Percentiles rank a stretch among this genome's conserved stretches.
These are phyloP conservation scores for Saccharomycopsis fibuligera DNA, from an alignment of 805 yeast genomes.

Conservation along the genomic window DNA sequence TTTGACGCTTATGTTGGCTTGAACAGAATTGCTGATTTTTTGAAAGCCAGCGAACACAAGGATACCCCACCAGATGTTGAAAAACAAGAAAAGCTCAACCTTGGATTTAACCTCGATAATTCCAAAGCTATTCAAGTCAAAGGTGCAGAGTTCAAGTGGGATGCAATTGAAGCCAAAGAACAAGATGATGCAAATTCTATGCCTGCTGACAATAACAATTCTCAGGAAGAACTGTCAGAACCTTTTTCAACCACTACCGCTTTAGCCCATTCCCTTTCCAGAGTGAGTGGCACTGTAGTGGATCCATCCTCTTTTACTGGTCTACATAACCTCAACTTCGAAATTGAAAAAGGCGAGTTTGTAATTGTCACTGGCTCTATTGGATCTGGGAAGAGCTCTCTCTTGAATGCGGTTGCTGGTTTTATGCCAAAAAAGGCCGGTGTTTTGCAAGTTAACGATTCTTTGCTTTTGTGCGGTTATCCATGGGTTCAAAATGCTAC, in stretches of 20 bases:
- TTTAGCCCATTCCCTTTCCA: too few species aligned
- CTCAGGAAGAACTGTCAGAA: background rate
- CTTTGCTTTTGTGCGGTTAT: slow-evolving; percentile 38
- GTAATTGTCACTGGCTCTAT: slow-evolving; percentile 70
- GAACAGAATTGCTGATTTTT: slow-evolving; percentile 46
- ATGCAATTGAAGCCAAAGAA: slow-evolving; percentile 22
- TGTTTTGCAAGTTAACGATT: slow-evolving; percentile 39
- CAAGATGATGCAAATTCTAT: slow-evolving; percentile 24
- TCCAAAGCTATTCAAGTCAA: slow-evolving; percentile 41
- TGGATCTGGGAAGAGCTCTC: slow-evolving; percentile 73
- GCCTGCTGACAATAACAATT: slow-evolving; percentile 8
- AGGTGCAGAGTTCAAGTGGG: slow-evolving; percentile 66
- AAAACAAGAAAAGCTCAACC: slow-evolving; percentile 23
- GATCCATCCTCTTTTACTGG: slow-evolving; percentile 16
- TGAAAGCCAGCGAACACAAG: slow-evolving; percentile 42
- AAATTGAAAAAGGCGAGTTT: slow-evolving; percentile 54
- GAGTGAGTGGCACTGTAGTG: background rate
- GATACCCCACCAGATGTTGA: slow-evolving; percentile 25
- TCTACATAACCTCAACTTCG: slow-evolving; percentile 35
- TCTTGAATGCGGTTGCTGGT: slow-evolving; percentile 61
- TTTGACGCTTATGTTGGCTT: slow-evolving; percentile 63
- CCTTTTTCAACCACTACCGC: too few species aligned
- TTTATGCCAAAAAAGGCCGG: slow-evolving; percentile 53
- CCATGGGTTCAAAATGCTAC: slow-evolving; percentile 78
- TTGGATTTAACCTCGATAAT: slow-evolving; percentile 2